Conservation (phyloP, 257 asterid species). For the Ligustrum vulgare region DNA sequence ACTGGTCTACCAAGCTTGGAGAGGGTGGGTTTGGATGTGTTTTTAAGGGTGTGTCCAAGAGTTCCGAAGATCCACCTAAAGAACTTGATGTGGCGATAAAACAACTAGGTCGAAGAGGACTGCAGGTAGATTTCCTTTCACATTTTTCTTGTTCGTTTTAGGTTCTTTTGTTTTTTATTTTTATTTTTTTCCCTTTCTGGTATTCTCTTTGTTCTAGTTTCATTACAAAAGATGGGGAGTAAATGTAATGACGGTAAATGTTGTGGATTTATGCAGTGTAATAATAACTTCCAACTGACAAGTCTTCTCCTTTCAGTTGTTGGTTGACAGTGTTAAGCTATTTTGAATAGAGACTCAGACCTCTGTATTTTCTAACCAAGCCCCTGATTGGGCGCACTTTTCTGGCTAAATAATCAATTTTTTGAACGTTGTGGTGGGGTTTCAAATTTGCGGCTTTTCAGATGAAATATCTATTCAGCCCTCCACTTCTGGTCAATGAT, state of each 20-base stretch:
- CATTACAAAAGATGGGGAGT: not conserved
- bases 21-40: conserved; percentile 97
- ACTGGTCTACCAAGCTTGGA: conserved; percentile 61
- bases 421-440: too few species aligned
- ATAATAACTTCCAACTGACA: not conserved
- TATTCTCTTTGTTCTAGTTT: not conserved
- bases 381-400: too few species aligned
- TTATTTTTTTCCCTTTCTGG: not conserved
- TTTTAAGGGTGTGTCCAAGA: conserved; percentile 55
- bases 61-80: conserved; percentile 54
- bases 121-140: conserved; percentile 56
- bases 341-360: not conserved
- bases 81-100: conserved; percentile 70
- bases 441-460: too few species aligned
- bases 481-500: too few species aligned
- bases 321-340: not conserved
- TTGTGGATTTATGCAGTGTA: too few species aligned
- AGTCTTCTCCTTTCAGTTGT: not conserved
- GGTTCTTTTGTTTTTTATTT: not conserved
- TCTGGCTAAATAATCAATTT: too few species aligned
- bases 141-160: not conserved
- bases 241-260: not conserved
- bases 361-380: not conserved
- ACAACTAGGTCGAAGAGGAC: conserved; percentile 78
- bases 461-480: too few species aligned